Conservation (phyloP, 176 grass and related monocot genomes). For the Carex kokanica region DNA sequence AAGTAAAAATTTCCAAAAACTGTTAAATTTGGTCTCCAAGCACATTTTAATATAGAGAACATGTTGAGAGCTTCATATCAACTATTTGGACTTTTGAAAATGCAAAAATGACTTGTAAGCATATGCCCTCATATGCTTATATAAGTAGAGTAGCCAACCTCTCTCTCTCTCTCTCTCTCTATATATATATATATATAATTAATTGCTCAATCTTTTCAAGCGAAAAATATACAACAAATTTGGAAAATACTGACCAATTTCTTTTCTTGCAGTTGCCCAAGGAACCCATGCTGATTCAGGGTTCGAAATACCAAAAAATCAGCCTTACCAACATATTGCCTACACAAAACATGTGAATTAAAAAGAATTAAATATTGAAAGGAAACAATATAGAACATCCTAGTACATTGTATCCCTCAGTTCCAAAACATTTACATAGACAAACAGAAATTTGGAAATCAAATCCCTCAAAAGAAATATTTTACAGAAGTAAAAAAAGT, state of each 20-base stretch:
- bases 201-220: too few relatives aligned
- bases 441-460: slow-evolving; percentile 9
- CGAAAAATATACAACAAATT: neutral
- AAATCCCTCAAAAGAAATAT: neutral
- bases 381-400: slow-evolving; percentile 12
- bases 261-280: slow-evolving; percentile 97
- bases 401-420: neutral
- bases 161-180: too few relatives aligned
- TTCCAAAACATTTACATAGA: slow-evolving; percentile 14
- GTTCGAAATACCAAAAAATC: slow-evolving; percentile 90
- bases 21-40: too few relatives aligned
- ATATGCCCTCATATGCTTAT: too few relatives aligned
- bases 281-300: slow-evolving; percentile 93
- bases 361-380: slow-evolving; percentile 31
- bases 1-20: too few relatives aligned
- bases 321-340: slow-evolving; percentile 93
- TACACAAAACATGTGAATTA: slow-evolving; percentile 33
- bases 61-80: too few relatives aligned
- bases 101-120: too few relatives aligned
- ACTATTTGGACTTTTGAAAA: too few relatives aligned
- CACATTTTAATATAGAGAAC: too few relatives aligned
- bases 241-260: slow-evolving; percentile 57
- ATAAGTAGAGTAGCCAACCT: too few relatives aligned
- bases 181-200: too few relatives aligned
- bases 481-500: neutral